These are phyloP conservation scores for Lignosus rhinocerotis DNA, from an alignment of 1,284 basidiomycete species.

Conservation along the genomic window DNA sequence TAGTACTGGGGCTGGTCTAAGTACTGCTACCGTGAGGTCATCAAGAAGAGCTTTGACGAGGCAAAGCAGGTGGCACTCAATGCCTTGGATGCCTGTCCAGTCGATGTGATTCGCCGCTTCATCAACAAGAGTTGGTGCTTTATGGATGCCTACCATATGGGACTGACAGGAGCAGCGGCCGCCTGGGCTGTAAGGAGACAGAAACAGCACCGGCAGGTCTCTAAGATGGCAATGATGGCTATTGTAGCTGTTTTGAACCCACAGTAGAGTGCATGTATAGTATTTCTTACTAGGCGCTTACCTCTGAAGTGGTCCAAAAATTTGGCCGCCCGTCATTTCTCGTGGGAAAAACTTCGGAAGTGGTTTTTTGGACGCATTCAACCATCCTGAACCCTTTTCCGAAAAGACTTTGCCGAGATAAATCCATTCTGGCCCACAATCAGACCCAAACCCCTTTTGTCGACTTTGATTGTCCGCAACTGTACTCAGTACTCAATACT, in stretches of 20 bases:
- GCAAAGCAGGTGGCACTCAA: too few relatives aligned
- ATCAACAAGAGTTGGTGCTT: too few relatives aligned
- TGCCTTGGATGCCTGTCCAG: too few relatives aligned
- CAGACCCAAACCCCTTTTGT: neutral
- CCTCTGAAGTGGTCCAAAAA: neutral
- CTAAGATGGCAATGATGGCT: slow-evolving; percentile 3
- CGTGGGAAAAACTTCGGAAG: neutral
- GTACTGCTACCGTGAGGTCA: too few relatives aligned
- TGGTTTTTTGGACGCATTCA: neutral
- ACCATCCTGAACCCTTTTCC: neutral
- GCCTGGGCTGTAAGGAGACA: slow-evolving; percentile 23
- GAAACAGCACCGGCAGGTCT: slow-evolving; percentile 16
- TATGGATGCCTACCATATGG: slow-evolving; percentile 22
- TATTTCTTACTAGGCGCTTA: too few relatives aligned
- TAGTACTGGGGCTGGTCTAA: too few relatives aligned
- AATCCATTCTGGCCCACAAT: neutral
- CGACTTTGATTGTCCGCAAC: neutral
- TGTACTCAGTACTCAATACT: too few relatives aligned
- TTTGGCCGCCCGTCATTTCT: neutral
- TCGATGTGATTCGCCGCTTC: too few relatives aligned
- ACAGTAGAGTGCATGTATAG: too few relatives aligned
- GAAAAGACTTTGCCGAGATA: neutral
- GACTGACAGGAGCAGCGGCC: slow-evolving; percentile 23
- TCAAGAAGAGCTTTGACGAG: too few relatives aligned
- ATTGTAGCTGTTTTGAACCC: too few relatives aligned